These are phyloP conservation scores for Colletotrichum musicola DNA, from an alignment of 2,329 filamentous ascomycete genomes.

Conservation along the genomic window DNA sequence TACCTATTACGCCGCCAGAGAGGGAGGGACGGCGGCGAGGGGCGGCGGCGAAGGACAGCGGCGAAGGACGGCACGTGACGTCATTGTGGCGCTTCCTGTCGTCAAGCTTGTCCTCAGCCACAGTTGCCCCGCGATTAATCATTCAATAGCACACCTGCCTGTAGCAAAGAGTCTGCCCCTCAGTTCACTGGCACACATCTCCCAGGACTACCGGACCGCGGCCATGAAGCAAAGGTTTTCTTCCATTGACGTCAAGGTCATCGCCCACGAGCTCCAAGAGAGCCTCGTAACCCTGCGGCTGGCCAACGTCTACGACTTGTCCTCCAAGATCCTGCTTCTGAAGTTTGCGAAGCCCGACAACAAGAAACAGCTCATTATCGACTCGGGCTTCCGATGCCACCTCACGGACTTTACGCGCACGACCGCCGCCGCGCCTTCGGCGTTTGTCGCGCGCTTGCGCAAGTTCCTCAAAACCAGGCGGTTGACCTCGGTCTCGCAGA, in stretches of 20 bases:
- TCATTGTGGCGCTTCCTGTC: conserved; percentile 31
- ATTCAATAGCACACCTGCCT: not conserved
- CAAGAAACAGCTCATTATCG: conserved; percentile 90
- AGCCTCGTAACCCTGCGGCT: conserved; percentile 83
- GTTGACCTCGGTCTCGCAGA: conserved; percentile 83
- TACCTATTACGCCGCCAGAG: not conserved
- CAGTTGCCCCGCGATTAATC: conserved; percentile 38
- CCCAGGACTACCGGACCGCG: conserved; percentile 14
- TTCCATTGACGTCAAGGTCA: conserved; percentile 86
- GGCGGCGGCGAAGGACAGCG: no score
- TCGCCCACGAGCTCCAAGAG: conserved; percentile 89
- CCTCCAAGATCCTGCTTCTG: conserved; percentile 92
- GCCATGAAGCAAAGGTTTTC: conserved; percentile 85
- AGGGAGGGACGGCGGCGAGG: not conserved
- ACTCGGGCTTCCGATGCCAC: conserved; percentile 96
- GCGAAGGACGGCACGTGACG: conserved; percentile 26
- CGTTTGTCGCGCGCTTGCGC: conserved; percentile 86
- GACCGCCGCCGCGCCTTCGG: conserved; percentile 85
- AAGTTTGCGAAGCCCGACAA: conserved; percentile 93
- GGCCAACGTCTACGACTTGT: conserved; percentile 95
- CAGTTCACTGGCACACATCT: conserved; percentile 11
- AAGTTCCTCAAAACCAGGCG: conserved; percentile 90
- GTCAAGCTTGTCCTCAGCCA: conserved; percentile 30
- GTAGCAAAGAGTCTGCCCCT: conserved; percentile 36
- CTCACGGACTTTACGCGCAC: conserved; percentile 91